Percentiles rank a stretch among this genome's conserved stretches.
These are phyloP conservation scores for Hymenoscyphus salicellus DNA, from an alignment of 2,329 filamentous ascomycete genomes.

Conservation along the genomic window DNA sequence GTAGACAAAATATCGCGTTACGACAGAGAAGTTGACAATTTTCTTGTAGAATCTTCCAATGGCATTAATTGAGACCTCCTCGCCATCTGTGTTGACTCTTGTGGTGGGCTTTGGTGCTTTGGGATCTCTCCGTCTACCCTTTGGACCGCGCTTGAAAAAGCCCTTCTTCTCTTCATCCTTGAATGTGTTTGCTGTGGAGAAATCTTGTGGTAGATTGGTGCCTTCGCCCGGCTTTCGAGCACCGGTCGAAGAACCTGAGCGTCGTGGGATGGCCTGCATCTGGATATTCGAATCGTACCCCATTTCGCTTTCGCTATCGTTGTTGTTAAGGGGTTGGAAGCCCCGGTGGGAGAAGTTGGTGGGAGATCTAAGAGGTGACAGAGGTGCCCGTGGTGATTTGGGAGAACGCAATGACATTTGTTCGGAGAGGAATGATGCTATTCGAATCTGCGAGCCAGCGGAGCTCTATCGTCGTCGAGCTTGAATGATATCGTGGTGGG, in stretches of 20 bases:
- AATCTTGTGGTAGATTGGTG: constrained; percentile 10
- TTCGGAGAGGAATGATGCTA: background rate
- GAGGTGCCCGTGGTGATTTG: constrained; percentile 12
- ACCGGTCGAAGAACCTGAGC: constrained; percentile 48
- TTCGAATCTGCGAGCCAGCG: background rate
- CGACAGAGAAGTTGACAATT: constrained; percentile 58
- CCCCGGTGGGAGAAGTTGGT: constrained; percentile 28
- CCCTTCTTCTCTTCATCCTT: constrained; percentile 20
- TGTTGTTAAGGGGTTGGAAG: constrained; percentile 29
- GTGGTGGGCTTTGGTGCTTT: constrained; percentile 39
- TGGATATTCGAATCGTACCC: constrained; percentile 46
- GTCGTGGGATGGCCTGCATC: constrained; percentile 52
- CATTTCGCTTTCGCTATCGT: constrained; percentile 19
- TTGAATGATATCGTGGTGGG: constrained; percentile 1
- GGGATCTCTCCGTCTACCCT: constrained; percentile 36
- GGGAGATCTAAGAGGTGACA: constrained; percentile 20
- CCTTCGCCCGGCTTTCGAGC: constrained; percentile 47
- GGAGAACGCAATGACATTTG: constrained; percentile 30
- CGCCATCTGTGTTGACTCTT: constrained; percentile 42
- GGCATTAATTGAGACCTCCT: constrained; percentile 56
- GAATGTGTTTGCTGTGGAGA: constrained; percentile 6
- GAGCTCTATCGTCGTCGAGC: background rate
- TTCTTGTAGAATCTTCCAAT: constrained; percentile 64
- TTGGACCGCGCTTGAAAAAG: constrained; percentile 18
- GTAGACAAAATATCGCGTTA: constrained; percentile 66